Evolutionary conservation across 2,329 filamentous ascomycete species (phyloP), one percentile per base, ranked within the genome.

Genomic region (Clathrospora elynae): DNA sequence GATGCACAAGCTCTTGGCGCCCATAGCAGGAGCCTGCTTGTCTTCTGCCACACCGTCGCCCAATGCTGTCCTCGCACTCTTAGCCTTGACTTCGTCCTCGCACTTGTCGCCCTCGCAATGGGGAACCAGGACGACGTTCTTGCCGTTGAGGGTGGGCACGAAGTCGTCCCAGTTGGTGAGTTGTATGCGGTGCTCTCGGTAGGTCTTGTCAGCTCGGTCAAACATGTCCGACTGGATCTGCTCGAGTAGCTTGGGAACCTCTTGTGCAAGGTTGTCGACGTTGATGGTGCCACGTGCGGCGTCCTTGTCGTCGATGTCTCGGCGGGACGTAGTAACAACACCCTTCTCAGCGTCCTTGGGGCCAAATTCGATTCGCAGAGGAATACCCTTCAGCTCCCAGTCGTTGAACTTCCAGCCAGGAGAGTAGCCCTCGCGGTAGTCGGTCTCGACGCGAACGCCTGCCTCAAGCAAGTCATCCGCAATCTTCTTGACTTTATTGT

Each of bases 401-500:
- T 99, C 91, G 74, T 95, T 95, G 79, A 99, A 99, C 74, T 99
- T 99, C 85, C 88, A 97, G 54, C 90, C 90, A 25, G 93, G 91
- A 48, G 90, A 66, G 71, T 97, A 96, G 55, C 87, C 88, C 36
- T 97, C 92, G 46, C 95, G 86, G 68, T 84, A 81, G 68, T 99
- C 93, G 36, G 85, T 82, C 55, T 95, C 87, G 45, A 83, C 82
- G 45, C 93, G 88, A 25, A 99, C 77, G 42, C 85, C 86, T 13
- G 81, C 86, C 48, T 83, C 84, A 65, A 83, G 83, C 35, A 99
- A 79, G 8, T 82, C 80, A 22, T 78, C 73, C 35, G 82, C 80
- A 49, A 99, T 80, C 34, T 82, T 80, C 35, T 90, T 82, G 41
- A 95, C 79, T 67, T 91, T 83, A 43, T 85, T 82, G 66, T 88